Percentiles rank a stretch among this genome's conserved stretches.
phyloP scores from a whole-genome alignment of 768 basidiomycete genomes.

The Leccinum sublutescens region DNA sequence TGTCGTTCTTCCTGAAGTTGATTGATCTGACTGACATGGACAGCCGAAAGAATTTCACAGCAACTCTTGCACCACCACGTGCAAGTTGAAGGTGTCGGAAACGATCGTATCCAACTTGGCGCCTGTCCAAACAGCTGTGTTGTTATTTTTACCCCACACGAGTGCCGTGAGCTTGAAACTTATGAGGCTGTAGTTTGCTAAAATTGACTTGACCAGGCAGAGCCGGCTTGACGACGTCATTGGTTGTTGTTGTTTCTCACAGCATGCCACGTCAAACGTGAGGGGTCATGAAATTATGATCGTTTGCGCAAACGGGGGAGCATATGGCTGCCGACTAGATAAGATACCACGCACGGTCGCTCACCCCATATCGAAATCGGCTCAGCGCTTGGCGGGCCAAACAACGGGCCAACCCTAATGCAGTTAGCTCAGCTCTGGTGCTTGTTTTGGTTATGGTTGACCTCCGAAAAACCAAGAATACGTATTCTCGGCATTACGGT shows the following conservation, averaged over 20 bases:
- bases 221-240: not conserved
- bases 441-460: not conserved
- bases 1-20: constrained; percentile 6
- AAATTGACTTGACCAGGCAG: not conserved
- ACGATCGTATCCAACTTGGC: not conserved
- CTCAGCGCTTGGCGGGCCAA: not conserved
- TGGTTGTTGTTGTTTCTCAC: not conserved
- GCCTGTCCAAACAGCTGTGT: not conserved
- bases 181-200: not conserved
- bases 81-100: not conserved
- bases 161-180: not conserved
- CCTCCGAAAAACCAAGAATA: too few relatives aligned
- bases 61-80: not conserved
- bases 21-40: not conserved
- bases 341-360: constrained; percentile 4
- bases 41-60: constrained; percentile 7
- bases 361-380: not conserved
- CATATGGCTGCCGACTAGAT: constrained; percentile 4
- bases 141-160: not conserved
- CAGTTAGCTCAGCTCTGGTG: not conserved
- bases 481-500: too few relatives aligned
- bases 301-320: not conserved
- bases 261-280: constrained; percentile 1
- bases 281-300: not conserved
- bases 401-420: not conserved